Percentiles rank a stretch among this genome's conserved stretches.
These are phyloP conservation scores for Cercophora newfieldiana DNA, from an alignment of 495 filamentous ascomycete species.

Conservation along the genomic window DNA sequence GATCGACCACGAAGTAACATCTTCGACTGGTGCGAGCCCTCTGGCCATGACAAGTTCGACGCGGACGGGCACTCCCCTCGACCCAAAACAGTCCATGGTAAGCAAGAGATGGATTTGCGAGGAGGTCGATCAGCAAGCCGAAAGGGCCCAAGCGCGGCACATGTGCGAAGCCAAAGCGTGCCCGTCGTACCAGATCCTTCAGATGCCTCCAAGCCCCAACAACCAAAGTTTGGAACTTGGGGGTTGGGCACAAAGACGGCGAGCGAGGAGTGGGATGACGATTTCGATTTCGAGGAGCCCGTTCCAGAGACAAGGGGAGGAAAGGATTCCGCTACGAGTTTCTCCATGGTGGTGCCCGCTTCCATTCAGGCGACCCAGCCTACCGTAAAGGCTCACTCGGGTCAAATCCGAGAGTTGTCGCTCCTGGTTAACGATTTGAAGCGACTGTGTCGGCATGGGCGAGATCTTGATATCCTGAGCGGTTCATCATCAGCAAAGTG, in stretches of 20 bases:
- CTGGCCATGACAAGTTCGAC: conserved; percentile 55
- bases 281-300: conserved; percentile 72
- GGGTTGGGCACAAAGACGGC: conserved; percentile 78
- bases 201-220: conserved; percentile 58
- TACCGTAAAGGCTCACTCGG: conserved; percentile 80
- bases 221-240: conserved; percentile 87
- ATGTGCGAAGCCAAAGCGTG: conserved; percentile 94
- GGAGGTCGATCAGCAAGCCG: conserved; percentile 74
- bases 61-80: conserved; percentile 59
- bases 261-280: conserved; percentile 84
- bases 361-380: conserved; percentile 84
- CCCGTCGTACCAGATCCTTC: conserved; percentile 71
- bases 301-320: conserved; percentile 39
- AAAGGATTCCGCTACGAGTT: conserved; percentile 46
- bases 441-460: conserved; percentile 75
- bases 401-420: conserved; percentile 82
- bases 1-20: conserved; percentile 61
- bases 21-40: conserved; percentile 86
- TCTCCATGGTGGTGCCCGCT: conserved; percentile 72
- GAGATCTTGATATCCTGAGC: conserved; percentile 62
- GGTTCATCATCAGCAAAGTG: conserved; percentile 66
- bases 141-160: conserved; percentile 72
- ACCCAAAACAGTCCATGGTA: conserved; percentile 88
- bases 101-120: conserved; percentile 70
- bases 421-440: conserved; percentile 65